These are phyloP conservation scores for Aspergillus nomiae DNA, from an alignment of 2,329 filamentous ascomycete species.

Conservation along the genomic window DNA sequence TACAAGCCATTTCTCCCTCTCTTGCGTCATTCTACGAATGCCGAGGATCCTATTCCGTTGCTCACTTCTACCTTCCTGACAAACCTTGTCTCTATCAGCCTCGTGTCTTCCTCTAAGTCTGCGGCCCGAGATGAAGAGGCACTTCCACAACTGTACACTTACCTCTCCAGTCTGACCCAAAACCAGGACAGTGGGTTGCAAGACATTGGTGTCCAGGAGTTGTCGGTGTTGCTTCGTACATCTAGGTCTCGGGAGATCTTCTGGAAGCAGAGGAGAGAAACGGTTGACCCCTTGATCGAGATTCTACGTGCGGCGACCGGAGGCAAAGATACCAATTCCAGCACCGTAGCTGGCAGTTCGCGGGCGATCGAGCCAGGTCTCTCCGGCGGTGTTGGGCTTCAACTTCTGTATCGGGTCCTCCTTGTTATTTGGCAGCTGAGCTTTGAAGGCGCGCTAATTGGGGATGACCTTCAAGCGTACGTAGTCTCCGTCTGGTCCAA, in stretches of 20 bases:
- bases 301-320: conserved; percentile 77
- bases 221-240: conserved; percentile 80
- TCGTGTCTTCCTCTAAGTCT: conserved; percentile 62
- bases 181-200: conserved; percentile 86
- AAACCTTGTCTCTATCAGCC: conserved; percentile 68
- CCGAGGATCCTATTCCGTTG: conserved; percentile 83
- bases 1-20: conserved; percentile 82
- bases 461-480: conserved; percentile 71
- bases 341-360: conserved; percentile 59
- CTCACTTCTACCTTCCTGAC: conserved; percentile 87
- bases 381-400: conserved; percentile 79
- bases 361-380: conserved; percentile 66
- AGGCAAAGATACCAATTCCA: conserved; percentile 67
- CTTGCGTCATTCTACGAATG: conserved; percentile 78
- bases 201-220: conserved; percentile 92
- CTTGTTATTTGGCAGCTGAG: conserved; percentile 95
- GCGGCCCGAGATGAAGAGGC: conserved; percentile 69
- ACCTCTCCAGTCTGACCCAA: conserved; percentile 81
- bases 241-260: conserved; percentile 76
- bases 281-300: conserved; percentile 75
- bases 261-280: conserved; percentile 88
- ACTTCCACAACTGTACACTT: conserved; percentile 79
- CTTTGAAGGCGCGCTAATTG: conserved; percentile 73
- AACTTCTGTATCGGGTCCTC: conserved; percentile 91
- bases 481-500: conserved; percentile 12